phyloP scores from a whole-genome alignment of 139 green algal species.

The Yamagishiella unicocca region DNA sequence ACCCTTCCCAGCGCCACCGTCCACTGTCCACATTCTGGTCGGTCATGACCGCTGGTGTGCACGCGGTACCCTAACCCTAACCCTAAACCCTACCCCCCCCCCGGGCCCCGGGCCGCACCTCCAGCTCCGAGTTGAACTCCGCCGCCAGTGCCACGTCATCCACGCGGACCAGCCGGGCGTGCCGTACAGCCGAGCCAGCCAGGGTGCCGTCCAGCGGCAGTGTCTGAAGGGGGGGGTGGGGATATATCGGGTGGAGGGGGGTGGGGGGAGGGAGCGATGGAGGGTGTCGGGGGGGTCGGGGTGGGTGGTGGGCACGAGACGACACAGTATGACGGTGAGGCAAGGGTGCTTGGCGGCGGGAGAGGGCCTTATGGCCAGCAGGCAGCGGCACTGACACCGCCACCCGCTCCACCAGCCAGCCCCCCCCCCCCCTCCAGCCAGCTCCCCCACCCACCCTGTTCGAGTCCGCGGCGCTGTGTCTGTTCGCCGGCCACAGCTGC shows the following conservation, averaged over 20 bases:
- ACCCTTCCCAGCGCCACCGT: too few species aligned
- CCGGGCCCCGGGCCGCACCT: neutral
- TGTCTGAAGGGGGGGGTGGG: neutral
- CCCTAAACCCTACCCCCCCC: neutral
- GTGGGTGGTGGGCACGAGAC: too few species aligned
- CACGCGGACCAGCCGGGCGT: neutral
- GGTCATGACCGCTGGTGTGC: too few species aligned
- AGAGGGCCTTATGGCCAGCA: too few species aligned
- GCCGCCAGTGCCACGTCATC: constrained; percentile 8
- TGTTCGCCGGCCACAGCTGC: constrained; percentile 34
- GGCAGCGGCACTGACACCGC: neutral
- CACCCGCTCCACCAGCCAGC: neutral
- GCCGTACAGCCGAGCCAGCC: constrained; percentile 11
- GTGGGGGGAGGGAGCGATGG: too few species aligned
- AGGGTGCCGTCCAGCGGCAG: constrained; percentile 35
- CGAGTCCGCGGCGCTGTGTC: constrained; percentile 22
- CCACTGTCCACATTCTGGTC: too few species aligned
- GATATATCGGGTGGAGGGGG: too few species aligned
- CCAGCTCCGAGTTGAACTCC: constrained; percentile 22
- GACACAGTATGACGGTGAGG: too few species aligned
- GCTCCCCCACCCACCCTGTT: neutral
- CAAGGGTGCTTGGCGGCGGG: too few species aligned
- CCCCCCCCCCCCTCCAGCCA: neutral
- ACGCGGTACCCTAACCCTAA: too few species aligned
- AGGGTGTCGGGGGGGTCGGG: too few species aligned